Conservation (phyloP, 2,329 filamentous ascomycete genomes). For the Albophoma yamanashiensis region DNA sequence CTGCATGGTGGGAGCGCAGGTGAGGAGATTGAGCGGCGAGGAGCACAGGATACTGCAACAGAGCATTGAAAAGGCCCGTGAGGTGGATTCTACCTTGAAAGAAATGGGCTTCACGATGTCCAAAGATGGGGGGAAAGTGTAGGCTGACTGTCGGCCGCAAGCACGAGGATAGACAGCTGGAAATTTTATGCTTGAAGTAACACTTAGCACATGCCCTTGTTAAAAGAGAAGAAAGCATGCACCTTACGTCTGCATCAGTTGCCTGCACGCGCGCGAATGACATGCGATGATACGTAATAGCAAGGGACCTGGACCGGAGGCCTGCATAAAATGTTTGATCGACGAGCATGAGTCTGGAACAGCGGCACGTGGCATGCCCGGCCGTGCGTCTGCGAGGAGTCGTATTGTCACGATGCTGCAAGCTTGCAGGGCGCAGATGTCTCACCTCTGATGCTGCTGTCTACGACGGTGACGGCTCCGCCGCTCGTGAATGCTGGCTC, state of each 20-base stretch:
- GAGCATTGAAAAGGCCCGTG: slow-evolving; percentile 3
- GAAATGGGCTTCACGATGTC: background rate
- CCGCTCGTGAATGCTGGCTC: background rate
- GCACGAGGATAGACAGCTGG: background rate
- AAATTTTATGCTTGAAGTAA: too few relatives aligned
- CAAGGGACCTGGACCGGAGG: background rate
- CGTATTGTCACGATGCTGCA: too few relatives aligned
- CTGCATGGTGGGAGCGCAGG: slow-evolving; percentile 21
- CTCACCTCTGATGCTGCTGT: background rate
- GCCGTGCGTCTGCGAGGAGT: background rate
- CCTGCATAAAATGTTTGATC: background rate
- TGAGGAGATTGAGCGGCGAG: background rate
- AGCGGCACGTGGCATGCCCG: background rate
- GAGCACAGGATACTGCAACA: background rate
- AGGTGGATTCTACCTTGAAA: background rate
- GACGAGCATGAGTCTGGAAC: background rate
- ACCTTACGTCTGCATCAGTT: too few relatives aligned
- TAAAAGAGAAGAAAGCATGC: too few relatives aligned
- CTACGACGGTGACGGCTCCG: background rate
- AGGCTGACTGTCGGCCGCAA: background rate
- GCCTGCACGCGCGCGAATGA: background rate
- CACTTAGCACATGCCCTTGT: too few relatives aligned
- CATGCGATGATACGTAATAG: too few relatives aligned
- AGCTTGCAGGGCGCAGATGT: background rate
- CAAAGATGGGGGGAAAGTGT: background rate